A percentile compares a stretch with the other conserved stretches of the same genome.
These are phyloP conservation scores for Cyphellophora attinorum DNA, from an alignment of 2,329 filamentous ascomycete genomes.

Conservation along the genomic window DNA sequence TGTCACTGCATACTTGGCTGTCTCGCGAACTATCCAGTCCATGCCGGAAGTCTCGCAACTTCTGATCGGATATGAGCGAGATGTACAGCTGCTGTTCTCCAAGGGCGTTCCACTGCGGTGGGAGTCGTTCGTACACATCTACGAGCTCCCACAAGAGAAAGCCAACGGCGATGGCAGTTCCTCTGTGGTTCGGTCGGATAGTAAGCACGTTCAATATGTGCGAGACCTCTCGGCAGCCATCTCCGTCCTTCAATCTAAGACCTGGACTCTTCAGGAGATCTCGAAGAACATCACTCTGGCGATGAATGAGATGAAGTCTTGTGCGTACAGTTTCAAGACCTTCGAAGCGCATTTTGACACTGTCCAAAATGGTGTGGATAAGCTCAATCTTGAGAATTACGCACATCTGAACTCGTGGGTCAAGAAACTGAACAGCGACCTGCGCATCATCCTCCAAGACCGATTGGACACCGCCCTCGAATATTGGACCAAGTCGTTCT, in stretches of 20 bases:
- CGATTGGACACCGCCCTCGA: conserved; percentile 77
- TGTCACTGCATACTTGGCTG: conserved; percentile 86
- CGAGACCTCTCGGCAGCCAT: conserved; percentile 84
- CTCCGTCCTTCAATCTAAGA: conserved; percentile 80
- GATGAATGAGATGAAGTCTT: conserved; percentile 71
- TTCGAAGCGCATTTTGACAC: conserved; percentile 74
- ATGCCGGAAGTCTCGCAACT: conserved; percentile 85
- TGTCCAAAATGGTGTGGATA: conserved; percentile 88
- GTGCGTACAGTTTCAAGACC: conserved; percentile 67
- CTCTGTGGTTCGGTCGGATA: conserved; percentile 50
- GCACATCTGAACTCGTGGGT: conserved; percentile 91
- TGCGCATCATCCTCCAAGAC: conserved; percentile 69
- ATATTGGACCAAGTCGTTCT: conserved; percentile 80
- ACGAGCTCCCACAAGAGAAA: conserved; percentile 72
- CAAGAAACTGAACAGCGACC: conserved; percentile 70
- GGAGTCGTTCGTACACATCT: conserved; percentile 97
- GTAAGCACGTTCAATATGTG: conserved; percentile 93
- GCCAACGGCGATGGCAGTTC: conserved; percentile 41
- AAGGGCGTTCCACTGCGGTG: conserved; percentile 88
- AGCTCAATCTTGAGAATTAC: conserved; percentile 92
- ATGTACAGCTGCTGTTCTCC: conserved; percentile 70
- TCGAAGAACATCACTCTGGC: conserved; percentile 75
- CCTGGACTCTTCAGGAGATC: conserved; percentile 65
- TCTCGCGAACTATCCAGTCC: conserved; percentile 68
- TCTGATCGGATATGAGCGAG: conserved; percentile 82